Evolutionary conservation across 148 eudicot genomes (phyloP).

Genomic region (Heliamphora exappendiculata): DNA sequence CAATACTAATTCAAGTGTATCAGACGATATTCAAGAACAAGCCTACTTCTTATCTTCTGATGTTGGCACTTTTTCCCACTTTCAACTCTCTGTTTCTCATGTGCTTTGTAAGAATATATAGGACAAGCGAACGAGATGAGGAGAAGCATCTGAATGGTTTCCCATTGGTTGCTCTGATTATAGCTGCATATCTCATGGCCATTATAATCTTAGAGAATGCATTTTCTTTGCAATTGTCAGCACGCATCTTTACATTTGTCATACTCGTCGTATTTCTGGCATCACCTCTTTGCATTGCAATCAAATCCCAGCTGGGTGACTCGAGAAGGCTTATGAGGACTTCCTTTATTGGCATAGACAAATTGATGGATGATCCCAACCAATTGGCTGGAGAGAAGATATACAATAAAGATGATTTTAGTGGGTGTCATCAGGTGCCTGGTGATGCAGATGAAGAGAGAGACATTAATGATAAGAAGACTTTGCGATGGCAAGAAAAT

Average conservation of each 20-base stretch:
- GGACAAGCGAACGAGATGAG: constrained; percentile 36
- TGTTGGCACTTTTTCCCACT: constrained; percentile 54
- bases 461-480: constrained; percentile 6
- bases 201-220: constrained; percentile 41
- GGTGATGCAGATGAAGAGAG: constrained; percentile 14
- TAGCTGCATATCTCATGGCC: constrained; percentile 55
- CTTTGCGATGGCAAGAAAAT: constrained; percentile 23
- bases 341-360: constrained; percentile 21
- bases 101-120: constrained; percentile 50
- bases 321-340: constrained; percentile 18
- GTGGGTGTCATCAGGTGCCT: constrained; percentile 25
- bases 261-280: constrained; percentile 39
- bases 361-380: constrained; percentile 9
- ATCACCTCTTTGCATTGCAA: constrained; percentile 42
- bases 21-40: constrained; percentile 44
- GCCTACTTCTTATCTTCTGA: constrained; percentile 47
- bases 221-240: constrained; percentile 29
- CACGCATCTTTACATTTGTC: constrained; percentile 26
- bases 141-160: constrained; percentile 44
- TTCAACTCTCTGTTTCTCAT: constrained; percentile 45
- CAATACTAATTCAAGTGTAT: constrained; percentile 64
- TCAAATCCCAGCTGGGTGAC: constrained; percentile 30
- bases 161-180: constrained; percentile 35
- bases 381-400: constrained; percentile 18
- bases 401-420: constrained; percentile 11